Percentiles rank a stretch among this genome's conserved stretches.
Conservation (phyloP, 768 basidiomycete genomes). For the Rhodocollybia butyracea region DNA sequence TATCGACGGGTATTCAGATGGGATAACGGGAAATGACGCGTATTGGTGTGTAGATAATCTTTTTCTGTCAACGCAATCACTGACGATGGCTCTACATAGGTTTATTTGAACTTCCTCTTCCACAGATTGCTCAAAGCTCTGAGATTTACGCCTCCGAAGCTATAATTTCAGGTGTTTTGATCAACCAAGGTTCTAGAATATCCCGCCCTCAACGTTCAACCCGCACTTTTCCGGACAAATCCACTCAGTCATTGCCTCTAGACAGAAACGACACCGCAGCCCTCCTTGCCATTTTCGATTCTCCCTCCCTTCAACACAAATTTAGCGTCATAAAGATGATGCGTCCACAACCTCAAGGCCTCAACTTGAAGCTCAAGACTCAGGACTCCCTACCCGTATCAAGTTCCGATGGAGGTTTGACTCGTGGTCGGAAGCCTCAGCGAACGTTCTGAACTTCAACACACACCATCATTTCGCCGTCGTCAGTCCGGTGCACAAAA, state of each 20-base stretch:
- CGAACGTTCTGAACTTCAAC: too few species aligned
- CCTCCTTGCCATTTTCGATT: slow-evolving; percentile 17
- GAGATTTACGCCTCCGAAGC: slow-evolving; percentile 20
- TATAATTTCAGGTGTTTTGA: not conserved
- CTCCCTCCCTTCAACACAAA: slow-evolving; percentile 2
- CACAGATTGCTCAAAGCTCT: slow-evolving; percentile 33
- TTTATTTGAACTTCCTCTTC: slow-evolving; percentile 33
- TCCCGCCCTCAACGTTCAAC: slow-evolving; percentile 6
- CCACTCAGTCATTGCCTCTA: not conserved
- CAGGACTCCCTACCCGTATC: too few species aligned
- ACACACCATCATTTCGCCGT: too few species aligned
- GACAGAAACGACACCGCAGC: slow-evolving; percentile 15
- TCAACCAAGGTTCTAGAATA: not conserved
- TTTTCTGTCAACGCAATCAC: not conserved
- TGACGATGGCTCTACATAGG: slow-evolving; percentile 13
- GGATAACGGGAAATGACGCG: slow-evolving; percentile 10
- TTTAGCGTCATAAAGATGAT: slow-evolving; percentile 29
- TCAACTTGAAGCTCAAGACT: too few species aligned
- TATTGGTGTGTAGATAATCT: slow-evolving; percentile 9
- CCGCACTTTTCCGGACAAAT: slow-evolving; percentile 1
- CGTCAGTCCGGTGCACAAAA: too few species aligned
- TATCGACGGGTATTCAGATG: not conserved
- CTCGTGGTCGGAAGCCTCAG: too few species aligned
- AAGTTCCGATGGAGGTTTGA: too few species aligned
- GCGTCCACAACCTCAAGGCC: slow-evolving; percentile 38